Evolutionary conservation across 2,329 filamentous ascomycete genomes (phyloP).

Genomic region (Apiospora hydei): DNA sequence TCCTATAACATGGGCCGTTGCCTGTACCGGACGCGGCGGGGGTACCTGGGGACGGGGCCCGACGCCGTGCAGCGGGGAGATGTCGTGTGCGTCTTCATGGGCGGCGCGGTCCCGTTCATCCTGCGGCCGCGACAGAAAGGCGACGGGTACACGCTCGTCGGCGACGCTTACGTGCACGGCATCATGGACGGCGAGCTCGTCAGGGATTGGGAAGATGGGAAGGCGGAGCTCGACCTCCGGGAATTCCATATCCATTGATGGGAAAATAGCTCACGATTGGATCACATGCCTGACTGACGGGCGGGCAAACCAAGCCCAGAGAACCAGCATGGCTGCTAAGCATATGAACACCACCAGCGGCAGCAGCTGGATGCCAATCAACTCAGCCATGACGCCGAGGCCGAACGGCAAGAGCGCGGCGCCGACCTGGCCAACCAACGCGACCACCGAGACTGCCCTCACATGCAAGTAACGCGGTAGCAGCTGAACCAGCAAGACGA

Average conservation of each 20-base stretch:
- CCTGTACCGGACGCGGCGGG: conserved; percentile 17
- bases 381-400: conserved; percentile 49
- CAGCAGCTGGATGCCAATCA: conserved; percentile 47
- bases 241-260: conserved; percentile 12
- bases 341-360: conserved; percentile 37
- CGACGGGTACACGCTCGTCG: conserved; percentile 20
- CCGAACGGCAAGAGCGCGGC: conserved; percentile 51
- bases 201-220: conserved; percentile 13
- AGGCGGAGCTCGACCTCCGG: neutral
- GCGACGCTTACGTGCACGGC: conserved; percentile 24
- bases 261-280: neutral
- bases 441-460: conserved; percentile 51
- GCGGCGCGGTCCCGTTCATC: conserved; percentile 23
- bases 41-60: conserved; percentile 12
- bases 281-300: neutral
- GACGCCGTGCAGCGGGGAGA: conserved; percentile 12
- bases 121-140: conserved; percentile 7
- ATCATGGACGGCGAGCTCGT: conserved; percentile 25
- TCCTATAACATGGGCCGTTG: conserved; percentile 7
- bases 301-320: neutral
- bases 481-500: conserved; percentile 46
- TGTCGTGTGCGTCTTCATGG: conserved; percentile 21
- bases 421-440: conserved; percentile 52
- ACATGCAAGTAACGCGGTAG: conserved; percentile 50
- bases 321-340: neutral